Base-by-base conservation (phyloP, 192 early-diverging fungal species). In the Coemansia umbellata region DNA sequence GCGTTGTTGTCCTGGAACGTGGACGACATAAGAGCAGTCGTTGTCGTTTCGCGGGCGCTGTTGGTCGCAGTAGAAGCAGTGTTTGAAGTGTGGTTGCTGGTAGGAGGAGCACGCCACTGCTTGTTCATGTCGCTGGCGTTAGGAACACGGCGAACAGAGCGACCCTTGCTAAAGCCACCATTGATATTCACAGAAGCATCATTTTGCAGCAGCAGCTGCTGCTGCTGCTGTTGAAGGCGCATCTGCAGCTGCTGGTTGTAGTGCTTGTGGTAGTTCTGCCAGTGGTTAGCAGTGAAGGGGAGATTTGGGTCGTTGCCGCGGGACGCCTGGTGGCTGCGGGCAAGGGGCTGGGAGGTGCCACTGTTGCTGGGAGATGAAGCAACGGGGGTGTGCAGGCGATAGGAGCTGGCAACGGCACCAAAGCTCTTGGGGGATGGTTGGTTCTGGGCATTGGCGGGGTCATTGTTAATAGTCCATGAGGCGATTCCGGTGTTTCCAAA, bases 1-100 rank as follows among this genome's bases (percentile, higher is more conserved):
- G 69, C 50, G 45, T 70, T 53, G 55, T 55, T 71, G 37, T 58
- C 63, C 55, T 78, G 68, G 56, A 43, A 71, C 32, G 74, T 78
- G 27, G 68, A 78, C 39, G 74, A 67, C 39, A 70, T 53, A 4
- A 65, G 27, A 17, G 66, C 31, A 13, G 32, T 19, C 7, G 44
- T 9, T 9, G 58, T 59, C 49, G 55, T 58, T n/a, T 47, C 48
- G n/a, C 21, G 45, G n/a, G 30, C 31, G 2, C 65, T 55, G 56
- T 55, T 59, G 41, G 47, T 57, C 9, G 53, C 47, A 9, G 59
- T 47, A 9, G 37, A 18, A 24, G 44, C 30, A 21, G 54, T 8
- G 31, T 47, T n/a, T 18, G 35, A 31, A 44, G 35, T 26, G 42
- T 53, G 26, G 42, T 27, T 17, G 49, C 31, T 41, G 53, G 31